Base-by-base conservation (phyloP, 2,329 filamentous ascomycete species). In the Dothideomycetes sp. region DNA sequence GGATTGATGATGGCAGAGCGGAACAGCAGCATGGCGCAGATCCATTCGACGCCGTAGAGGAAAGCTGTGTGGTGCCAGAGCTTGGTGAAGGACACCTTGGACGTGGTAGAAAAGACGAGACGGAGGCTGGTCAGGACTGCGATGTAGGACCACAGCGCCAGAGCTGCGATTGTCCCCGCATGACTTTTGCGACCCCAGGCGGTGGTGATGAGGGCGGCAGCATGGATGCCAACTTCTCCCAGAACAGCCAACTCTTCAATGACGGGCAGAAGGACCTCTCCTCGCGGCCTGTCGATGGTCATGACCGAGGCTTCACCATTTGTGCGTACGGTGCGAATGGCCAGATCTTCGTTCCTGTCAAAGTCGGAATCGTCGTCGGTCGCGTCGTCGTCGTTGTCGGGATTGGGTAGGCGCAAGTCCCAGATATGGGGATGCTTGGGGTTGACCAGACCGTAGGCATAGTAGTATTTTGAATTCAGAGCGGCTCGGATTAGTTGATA, bases 21-120 rank as follows among this genome's bases (percentile, higher is more conserved):
- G 67, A 96, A 91, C 5, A 89, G 63, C 50, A 86, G 68, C 17
- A 89, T 48, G 7, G 73, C 71, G 54, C 88, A 80, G 4, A 91
- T 55, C 86, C 89, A 98, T 58, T 88, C 81, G 40, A 79, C 67
- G 41, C 75, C 73, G 61, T 98, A 98, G 40, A 98, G 77, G 47
- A 73, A 65, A 15, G 86, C 83, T 0, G 91, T 96, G 62, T 98
- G 91, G 57, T 89, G 88, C 91, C 91, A 98, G 7, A 96, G 67
- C 44, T 74, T 71, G 7, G 82, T 80, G 11, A 91, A 61, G 60
- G 85, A 70, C 69, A 76, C 53, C 64, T 76, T 63, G 67, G 77
- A 61, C 31, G 65, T 62, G 41, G 64, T 69, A 61, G 80, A 63
- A 70, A 76, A 63, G 63, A 79, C 53, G 37, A 95, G 67, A 23